Evolutionary conservation across 495 filamentous ascomycete species (phyloP), one percentile per base, ranked within the genome.

Genomic region (Corynascus novoguineensis): DNA sequence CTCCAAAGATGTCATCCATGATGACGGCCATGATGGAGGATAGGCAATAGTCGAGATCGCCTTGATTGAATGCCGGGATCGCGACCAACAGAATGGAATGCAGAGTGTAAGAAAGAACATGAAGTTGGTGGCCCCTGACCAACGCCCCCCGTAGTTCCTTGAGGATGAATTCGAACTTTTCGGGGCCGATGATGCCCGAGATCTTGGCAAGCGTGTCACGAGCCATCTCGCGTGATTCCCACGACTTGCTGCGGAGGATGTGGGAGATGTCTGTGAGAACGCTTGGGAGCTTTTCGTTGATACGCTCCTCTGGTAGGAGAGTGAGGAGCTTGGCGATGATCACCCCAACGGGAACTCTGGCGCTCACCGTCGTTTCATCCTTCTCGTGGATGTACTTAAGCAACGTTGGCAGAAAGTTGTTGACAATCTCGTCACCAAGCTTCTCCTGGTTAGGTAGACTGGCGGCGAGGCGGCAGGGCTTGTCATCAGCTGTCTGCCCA

Each of bases 1-100:
- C 84, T 17, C 93, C 93, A 68, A 99, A 99, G 12, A 91, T 95
- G 67, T 97, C 95, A 62, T 99, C 93, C 89, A 97, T 95, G 50
- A 97, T 86, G 40, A 99, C 81, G 4, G 83, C 77, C 41, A 90
- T 82, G 38, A 97, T 83, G 17, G 89, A 78, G 4, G 75, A 69
- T 31, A 97, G 73, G 68, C 92, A 97, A 63, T 96, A 92, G 61
- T 99, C 90, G 40, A 97, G 73, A 57, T 89, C 89, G 17, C 93
- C 93, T 11, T 89, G 85, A 31, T 82, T 75, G 66, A 90, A 90
- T 1, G 80, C 73, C n/a, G 88, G 84, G 15, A 84, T 85, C 15
- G 83, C 83, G 7, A 80, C 76, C 10, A 96, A 82, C 15, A 99
- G 76, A 47, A 99, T 88, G 1, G 90, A 92, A 70, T 99, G 93